Percentiles rank a stretch among this genome's conserved stretches.
These are phyloP conservation scores for Chlamydomonas reinhardtii DNA, from an alignment of 163 green algal genomes.

Conservation along the genomic window DNA sequence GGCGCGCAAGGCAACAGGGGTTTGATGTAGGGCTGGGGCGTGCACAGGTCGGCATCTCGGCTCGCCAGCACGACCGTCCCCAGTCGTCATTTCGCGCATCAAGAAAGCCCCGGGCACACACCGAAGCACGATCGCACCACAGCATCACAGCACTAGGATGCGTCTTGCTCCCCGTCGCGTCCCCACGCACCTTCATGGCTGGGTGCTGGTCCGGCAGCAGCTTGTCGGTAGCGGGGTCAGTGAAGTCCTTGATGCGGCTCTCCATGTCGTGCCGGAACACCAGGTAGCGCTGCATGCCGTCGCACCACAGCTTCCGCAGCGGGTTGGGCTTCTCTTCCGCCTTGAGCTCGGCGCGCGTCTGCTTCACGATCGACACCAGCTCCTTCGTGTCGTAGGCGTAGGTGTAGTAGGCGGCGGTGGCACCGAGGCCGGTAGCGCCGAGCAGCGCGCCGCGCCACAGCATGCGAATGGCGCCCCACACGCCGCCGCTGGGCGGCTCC, in stretches of 20 bases:
- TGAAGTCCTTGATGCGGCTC: slow-evolving; percentile 73
- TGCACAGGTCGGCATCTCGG: too few species aligned
- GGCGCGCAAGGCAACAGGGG: too few species aligned
- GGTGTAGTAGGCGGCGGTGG: slow-evolving; percentile 76
- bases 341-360: slow-evolving; percentile 40
- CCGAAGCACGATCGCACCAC: too few species aligned
- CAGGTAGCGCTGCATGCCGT: slow-evolving; percentile 73
- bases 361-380: slow-evolving; percentile 66
- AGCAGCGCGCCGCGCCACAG: slow-evolving; percentile 26
- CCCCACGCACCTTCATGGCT: too few species aligned
- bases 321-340: slow-evolving; percentile 35
- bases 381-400: slow-evolving; percentile 67
- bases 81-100: too few species aligned
- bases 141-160: too few species aligned
- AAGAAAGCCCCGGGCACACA: too few species aligned
- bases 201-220: slow-evolving; percentile 93
- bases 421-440: not conserved
- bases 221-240: slow-evolving; percentile 90
- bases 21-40: too few species aligned
- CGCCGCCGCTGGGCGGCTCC: slow-evolving; percentile 1
- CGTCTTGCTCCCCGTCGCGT: too few species aligned
- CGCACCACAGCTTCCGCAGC: slow-evolving; percentile 63
- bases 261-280: slow-evolving; percentile 68
- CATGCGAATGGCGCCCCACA: not conserved
- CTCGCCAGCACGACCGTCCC: too few species aligned